Percentiles rank a stretch among this genome's conserved stretches.
phyloP scores from a whole-genome alignment of 129 eudicot genomes.

The Pseudognaphalium luteoalbum region DNA sequence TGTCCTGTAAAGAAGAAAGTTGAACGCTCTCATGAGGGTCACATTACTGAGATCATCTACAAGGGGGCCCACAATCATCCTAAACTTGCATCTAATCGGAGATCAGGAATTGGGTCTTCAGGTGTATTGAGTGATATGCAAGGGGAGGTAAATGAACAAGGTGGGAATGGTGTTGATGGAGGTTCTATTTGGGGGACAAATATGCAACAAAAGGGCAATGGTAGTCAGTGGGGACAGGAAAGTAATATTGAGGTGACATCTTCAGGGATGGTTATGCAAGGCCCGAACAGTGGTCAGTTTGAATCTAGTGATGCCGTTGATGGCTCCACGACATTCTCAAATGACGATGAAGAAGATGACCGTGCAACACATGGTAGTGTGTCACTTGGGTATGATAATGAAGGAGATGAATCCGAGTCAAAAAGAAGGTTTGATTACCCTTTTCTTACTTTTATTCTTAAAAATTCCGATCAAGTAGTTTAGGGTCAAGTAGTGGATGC shows the following conservation, averaged over 20 bases:
- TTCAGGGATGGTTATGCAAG: constrained; percentile 42
- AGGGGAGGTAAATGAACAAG: constrained; percentile 48
- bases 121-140: constrained; percentile 44
- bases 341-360: constrained; percentile 77
- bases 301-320: constrained; percentile 69
- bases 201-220: constrained; percentile 38
- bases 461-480: background rate
- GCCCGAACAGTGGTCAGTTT: constrained; percentile 40
- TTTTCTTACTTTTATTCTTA: background rate
- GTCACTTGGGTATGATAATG: constrained; percentile 71
- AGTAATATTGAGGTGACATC: constrained; percentile 58
- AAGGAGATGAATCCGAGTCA: constrained; percentile 83
- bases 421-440: constrained; percentile 63
- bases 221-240: constrained; percentile 34
- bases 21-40: constrained; percentile 81
- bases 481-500: background rate
- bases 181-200: constrained; percentile 42
- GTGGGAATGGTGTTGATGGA: constrained; percentile 48
- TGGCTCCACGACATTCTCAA: constrained; percentile 64
- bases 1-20: constrained; percentile 90
- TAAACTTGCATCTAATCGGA: constrained; percentile 57
- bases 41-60: constrained; percentile 78
- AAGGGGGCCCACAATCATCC: constrained; percentile 88
- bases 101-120: constrained; percentile 55
- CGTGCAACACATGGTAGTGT: constrained; percentile 79